Base-by-base conservation (phyloP, 2,329 filamentous ascomycete genomes). In the Scorias spongiosa region DNA sequence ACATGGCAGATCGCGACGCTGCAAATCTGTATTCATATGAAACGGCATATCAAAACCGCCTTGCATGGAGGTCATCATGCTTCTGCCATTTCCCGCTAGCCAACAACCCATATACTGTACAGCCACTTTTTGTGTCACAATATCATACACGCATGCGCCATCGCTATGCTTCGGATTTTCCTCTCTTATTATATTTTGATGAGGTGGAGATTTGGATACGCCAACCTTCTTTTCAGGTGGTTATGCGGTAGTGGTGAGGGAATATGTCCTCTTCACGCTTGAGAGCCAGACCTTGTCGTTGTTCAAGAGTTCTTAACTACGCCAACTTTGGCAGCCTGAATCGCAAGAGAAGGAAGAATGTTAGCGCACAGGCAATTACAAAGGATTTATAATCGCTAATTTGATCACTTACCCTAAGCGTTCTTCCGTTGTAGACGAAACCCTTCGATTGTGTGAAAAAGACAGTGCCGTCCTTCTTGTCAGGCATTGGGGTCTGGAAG, bases 401-500 rank as follows among this genome's bases (percentile, higher is more conserved):
- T 37, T 42, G 47, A 32, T 4, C 30, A n/a, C 40, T 12, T 11
- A 14, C 14, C 63, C 91, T 78, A 57, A 98, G 67, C 45, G 94
- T 74, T 48, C 91, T 75, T 47, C 89, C 88, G 62, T 98, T 96
- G 51, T 96, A 76, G 66, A 78, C 79, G 72, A 94, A 98, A 43
- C 91, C 91, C 74, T 94, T 96, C 66, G 85, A 84, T 73, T 96
- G 89, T 41, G 86, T 86, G 63, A 81, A 79, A 69, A 96, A 91
- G 58, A 95, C 84, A 44, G 79, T 83, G 55, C 85, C 86, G 58
- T 96, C 79, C 64, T 94, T 83, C 73, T 93, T 93, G 54, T 78
- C 87, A 43, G 80, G 75, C 69, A 86, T 78, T 38, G 87, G 85
- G 9, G 85, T 79, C 80, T 93, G 88, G 68, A 96, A 96, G 17